Percentiles rank a stretch among this genome's conserved stretches.
Evolutionary conservation across 345 rosid genomes (phyloP).

Genomic region (Euclidium syriacum): DNA sequence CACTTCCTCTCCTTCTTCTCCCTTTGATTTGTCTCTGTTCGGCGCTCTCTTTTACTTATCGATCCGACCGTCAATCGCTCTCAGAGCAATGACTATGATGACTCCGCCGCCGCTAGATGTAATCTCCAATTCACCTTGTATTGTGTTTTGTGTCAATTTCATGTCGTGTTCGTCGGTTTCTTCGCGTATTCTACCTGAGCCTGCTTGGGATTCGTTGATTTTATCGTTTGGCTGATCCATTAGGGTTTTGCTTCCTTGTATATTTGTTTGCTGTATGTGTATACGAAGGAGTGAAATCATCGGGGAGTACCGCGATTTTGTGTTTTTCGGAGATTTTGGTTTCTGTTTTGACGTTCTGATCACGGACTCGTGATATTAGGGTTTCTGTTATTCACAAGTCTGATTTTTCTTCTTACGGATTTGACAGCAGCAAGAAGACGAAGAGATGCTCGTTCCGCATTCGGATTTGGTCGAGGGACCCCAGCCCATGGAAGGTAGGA

Average conservation of each 20-base stretch:
- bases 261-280: background rate
- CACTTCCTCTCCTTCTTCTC: slow-evolving; percentile 15
- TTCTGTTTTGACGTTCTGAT: slow-evolving; percentile 7
- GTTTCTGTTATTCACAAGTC: slow-evolving; percentile 8
- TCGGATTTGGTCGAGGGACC: slow-evolving; percentile 80
- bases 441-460: slow-evolving; percentile 93
- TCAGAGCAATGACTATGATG: slow-evolving; percentile 66
- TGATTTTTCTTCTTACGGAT: slow-evolving; percentile 11
- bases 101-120: slow-evolving; percentile 82
- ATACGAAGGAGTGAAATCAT: slow-evolving; percentile 12
- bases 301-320: slow-evolving; percentile 1
- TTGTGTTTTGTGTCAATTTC: slow-evolving; percentile 12
- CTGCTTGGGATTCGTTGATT: background rate
- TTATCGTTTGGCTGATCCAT: slow-evolving; percentile 9
- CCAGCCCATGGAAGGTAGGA: slow-evolving; percentile 88
- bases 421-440: slow-evolving; percentile 74
- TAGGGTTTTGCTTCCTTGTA: slow-evolving; percentile 19
- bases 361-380: slow-evolving; percentile 14
- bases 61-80: slow-evolving; percentile 36
- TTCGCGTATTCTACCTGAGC: background rate
- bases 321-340: slow-evolving; percentile 5
- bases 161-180: slow-evolving; percentile 14
- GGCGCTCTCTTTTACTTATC: slow-evolving; percentile 18
- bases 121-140: slow-evolving; percentile 21
- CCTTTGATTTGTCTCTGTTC: slow-evolving; percentile 8